A percentile compares a stretch with the other conserved stretches of the same genome.
Conservation (phyloP, 2,329 filamentous ascomycete species). For the Coniochaeta sp. region DNA sequence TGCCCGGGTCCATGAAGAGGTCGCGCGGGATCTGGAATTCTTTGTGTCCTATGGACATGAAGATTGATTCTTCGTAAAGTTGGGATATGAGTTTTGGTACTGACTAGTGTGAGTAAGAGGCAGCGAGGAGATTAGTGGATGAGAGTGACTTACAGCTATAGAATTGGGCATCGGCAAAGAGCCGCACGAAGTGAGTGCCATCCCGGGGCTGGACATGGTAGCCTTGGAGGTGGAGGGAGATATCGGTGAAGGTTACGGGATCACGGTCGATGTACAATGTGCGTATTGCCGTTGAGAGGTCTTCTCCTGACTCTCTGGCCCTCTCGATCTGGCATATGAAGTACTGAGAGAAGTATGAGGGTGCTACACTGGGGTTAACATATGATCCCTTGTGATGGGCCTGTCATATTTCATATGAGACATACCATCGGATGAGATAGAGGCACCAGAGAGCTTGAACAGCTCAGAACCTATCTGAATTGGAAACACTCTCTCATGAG, state of each 20-base stretch:
- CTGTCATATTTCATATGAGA: slow-evolving; percentile 11
- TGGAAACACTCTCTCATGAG: slow-evolving; percentile 66
- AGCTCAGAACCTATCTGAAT: slow-evolving; percentile 67
- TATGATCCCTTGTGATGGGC: background rate
- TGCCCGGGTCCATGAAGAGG: slow-evolving; percentile 76
- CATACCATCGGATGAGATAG: slow-evolving; percentile 65
- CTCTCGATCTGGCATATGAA: slow-evolving; percentile 74
- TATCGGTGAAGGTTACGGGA: slow-evolving; percentile 80
- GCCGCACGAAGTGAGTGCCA: slow-evolving; percentile 79
- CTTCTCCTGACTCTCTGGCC: slow-evolving; percentile 53
- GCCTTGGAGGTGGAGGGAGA: slow-evolving; percentile 83
- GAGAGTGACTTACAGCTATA: slow-evolving; percentile 60
- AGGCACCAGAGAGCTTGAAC: slow-evolving; percentile 67
- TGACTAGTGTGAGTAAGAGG: slow-evolving; percentile 28
- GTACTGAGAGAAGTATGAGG: slow-evolving; percentile 93
- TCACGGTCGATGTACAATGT: slow-evolving; percentile 95
- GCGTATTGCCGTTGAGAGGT: slow-evolving; percentile 45
- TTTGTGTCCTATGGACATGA: slow-evolving; percentile 79
- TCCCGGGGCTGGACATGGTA: slow-evolving; percentile 81
- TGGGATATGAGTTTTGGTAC: slow-evolving; percentile 86
- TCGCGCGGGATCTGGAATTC: slow-evolving; percentile 89
- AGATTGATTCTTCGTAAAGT: slow-evolving; percentile 86
- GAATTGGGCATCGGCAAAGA: slow-evolving; percentile 94
- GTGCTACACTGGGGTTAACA: slow-evolving; percentile 49
- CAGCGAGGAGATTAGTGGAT: too few species aligned